Percentiles rank a stretch among this genome's conserved stretches.
Conservation (phyloP, 176 grass and related monocot species). For the Dendrocalamus sinicus region DNA sequence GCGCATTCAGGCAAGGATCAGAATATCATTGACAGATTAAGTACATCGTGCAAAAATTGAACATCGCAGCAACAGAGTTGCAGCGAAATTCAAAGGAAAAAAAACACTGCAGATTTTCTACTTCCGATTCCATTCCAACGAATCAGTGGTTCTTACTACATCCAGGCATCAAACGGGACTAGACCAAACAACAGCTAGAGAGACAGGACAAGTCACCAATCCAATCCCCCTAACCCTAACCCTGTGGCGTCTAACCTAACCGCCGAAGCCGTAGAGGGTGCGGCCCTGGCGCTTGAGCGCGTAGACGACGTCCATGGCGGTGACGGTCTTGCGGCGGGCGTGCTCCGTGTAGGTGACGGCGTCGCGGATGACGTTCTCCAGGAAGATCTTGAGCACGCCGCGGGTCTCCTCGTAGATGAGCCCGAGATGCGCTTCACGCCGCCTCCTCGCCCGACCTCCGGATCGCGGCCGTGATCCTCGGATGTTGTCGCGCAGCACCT, state of each 20-base stretch:
- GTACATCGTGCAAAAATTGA: background rate
- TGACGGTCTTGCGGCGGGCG: constrained; percentile 90
- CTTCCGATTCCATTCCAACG: background rate
- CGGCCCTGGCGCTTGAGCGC: constrained; percentile 96
- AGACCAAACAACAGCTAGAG: background rate
- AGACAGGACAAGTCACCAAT: background rate
- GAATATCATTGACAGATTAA: background rate
- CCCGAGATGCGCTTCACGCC: constrained; percentile 92
- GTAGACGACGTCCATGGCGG: constrained; percentile 96
- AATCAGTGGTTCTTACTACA: background rate
- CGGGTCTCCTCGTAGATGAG: constrained; percentile 98
- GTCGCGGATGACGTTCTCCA: constrained; percentile 97
- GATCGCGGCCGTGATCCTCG: constrained; percentile 92
- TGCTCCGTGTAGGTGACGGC: constrained; percentile 97
- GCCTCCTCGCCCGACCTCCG: constrained; percentile 68
- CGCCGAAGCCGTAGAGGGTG: constrained; percentile 89
- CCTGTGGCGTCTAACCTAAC: constrained; percentile 15
- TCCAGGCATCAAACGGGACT: background rate
- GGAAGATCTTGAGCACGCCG: constrained; percentile 98
- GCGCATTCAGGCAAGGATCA: background rate
- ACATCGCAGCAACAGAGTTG: background rate
- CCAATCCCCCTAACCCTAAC: background rate
- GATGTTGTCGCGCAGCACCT: constrained; percentile 95
- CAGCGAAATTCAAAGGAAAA: too few relatives aligned
- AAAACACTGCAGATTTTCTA: background rate